phyloP scores from a whole-genome alignment of 2,329 filamentous ascomycete species.

The Claviceps capensis region DNA sequence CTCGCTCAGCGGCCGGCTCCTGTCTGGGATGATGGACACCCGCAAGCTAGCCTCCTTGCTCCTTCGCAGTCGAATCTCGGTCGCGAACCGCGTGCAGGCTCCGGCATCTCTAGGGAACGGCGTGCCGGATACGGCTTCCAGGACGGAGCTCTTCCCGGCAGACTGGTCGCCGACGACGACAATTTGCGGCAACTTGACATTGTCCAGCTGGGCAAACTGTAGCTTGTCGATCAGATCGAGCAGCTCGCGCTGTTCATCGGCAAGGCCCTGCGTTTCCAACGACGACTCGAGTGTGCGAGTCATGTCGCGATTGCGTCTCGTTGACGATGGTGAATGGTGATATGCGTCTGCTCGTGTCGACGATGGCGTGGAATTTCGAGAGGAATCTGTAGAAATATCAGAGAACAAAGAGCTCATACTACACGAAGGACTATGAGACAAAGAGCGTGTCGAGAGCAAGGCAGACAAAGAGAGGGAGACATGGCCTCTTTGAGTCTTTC shows the following conservation, averaged over 20 bases:
- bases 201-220: constrained; percentile 37
- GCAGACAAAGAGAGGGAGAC: not conserved
- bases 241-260: constrained; percentile 40
- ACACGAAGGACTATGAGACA: not conserved
- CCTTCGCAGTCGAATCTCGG: constrained; percentile 42
- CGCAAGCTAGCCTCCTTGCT: constrained; percentile 29
- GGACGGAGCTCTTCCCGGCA: constrained; percentile 48
- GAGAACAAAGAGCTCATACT: constrained; percentile 8
- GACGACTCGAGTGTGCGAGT: constrained; percentile 32
- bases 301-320: constrained; percentile 19
- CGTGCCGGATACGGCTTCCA: constrained; percentile 50
- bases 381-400: not conserved
- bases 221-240: constrained; percentile 44
- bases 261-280: constrained; percentile 34
- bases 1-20: constrained; percentile 30
- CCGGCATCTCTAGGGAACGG: constrained; percentile 46
- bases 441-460: not conserved
- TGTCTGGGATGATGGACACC: constrained; percentile 43
- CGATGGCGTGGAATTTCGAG: not conserved
- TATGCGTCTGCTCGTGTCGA: not conserved
- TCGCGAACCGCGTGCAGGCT: constrained; percentile 48
- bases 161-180: constrained; percentile 53
- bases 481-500: no score
- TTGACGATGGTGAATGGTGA: not conserved
- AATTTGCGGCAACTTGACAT: constrained; percentile 43